Base-by-base conservation (phyloP, 495 filamentous ascomycete genomes). In the Neurospora discreta region DNA sequence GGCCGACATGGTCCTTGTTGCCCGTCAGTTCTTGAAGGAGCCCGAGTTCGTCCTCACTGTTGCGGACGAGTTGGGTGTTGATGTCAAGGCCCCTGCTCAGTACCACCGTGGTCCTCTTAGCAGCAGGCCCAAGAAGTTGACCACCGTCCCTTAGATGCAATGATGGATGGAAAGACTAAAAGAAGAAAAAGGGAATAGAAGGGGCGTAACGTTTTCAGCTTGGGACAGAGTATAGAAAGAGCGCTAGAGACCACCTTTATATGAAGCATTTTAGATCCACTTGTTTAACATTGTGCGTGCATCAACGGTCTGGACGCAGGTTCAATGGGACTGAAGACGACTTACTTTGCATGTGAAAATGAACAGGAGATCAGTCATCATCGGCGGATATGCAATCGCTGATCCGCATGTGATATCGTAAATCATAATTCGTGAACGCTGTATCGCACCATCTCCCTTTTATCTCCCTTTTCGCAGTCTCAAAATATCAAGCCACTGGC, bases 1-100 rank as follows among this genome's bases (percentile, higher is more conserved):
- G 77, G 89, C 87, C 3, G 90, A 93, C 79, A 77, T 87, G 15
- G 87, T 91, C n/a, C 77, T 93, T 8, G 79, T 89, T 5, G 91
- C 84, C 1, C 81, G 89, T 33, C 89, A 92, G 78, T 89, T 89
- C 72, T 74, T 92, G 75, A 82, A 89, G 30, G 90, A 92, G 75
- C 88, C 90, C 2, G 88, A 91, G 74, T 91, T 90, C 84, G 87
- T 90, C 60, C 73, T 90, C 26, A 85, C 82, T 43, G 83, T 85
- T 26, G 90, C 90, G 11, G 83, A 87, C 71, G 78, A 86, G 76
- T 73, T 93, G 23, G 87, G 85, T 30, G 88, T 92, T 0, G 74
- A 86, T 36, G 83, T 91, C 15, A 76, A 82, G 42, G 82, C 84
- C 80, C 85, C 89, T 5, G 74, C 69, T 36, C 90, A 93, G 77